Evolutionary conservation across 2,329 filamentous ascomycete species (phyloP), one percentile per base, ranked within the genome.

Genomic region (Fusarium avenaceum): DNA sequence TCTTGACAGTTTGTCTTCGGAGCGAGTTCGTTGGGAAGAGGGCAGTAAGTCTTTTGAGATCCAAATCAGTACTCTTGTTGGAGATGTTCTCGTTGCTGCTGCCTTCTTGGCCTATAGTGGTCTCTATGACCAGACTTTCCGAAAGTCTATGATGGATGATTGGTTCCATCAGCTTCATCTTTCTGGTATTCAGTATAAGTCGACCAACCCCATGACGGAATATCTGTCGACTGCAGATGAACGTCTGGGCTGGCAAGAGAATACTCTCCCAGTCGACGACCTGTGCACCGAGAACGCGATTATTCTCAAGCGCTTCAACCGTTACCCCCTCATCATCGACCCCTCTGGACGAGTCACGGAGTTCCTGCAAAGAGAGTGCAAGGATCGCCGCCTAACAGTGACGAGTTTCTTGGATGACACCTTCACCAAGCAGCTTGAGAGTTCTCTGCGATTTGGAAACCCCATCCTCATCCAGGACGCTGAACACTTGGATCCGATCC

Each of bases 231-330:
- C 93, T 24, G 95, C 96, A 6, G 96, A 99, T 78, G 94, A 99
- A 82, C 89, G 96, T 67, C 86, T 99, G 33, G 88, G 92, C 67
- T 99, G 96, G 96, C 96, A 99, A 82, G 91, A 94, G 74, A 93
- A 99, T 77, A 91, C 91, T 17, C 83, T 99, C 49, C 96, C 96
- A 3, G 95, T 97, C 6, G 96, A 99, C 77, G 96, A 99, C 76
- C 87, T 99, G 40, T 99, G 96, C 85, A 99, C 96, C 0, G 96
- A 99, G 80, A 99, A 99, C 76, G 96, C 96, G 44, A 97, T 99
- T 75, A 91, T 99, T 71, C 87, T 99, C 64, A 94, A 98, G 84
- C 90, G 96, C 60, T 99, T 97, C 89, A 99, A 99, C 83, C 89
- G 96, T 68, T 99, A 99, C 79, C 96, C 96, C 44, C 87, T 99